A percentile compares a stretch with the other conserved stretches of the same genome.
phyloP scores from a whole-genome alignment of 331 rosid genomes.

The Stylosanthes scabra region DNA sequence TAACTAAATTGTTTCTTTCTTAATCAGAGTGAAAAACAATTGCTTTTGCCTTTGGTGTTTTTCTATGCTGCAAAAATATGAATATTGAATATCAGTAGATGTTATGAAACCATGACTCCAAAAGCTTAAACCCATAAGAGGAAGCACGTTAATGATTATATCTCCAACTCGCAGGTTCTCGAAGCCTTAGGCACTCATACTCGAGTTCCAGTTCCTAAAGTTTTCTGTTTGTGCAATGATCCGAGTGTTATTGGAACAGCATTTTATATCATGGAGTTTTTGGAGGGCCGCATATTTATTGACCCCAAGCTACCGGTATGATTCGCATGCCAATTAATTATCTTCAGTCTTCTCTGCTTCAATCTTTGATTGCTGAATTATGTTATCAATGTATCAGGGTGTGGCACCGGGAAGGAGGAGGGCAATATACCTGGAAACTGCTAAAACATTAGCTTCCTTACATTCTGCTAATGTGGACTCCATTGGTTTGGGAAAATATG shows the following conservation, averaged over 20 bases:
- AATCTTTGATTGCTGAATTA: slow-evolving; percentile 38
- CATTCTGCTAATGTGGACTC: slow-evolving; percentile 79
- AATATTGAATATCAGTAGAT: no score
- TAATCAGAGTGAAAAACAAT: background rate
- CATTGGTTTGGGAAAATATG: slow-evolving; percentile 82
- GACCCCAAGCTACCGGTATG: slow-evolving; percentile 84
- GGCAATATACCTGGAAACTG: slow-evolving; percentile 69
- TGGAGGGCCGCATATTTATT: slow-evolving; percentile 90
- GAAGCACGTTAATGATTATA: no score
- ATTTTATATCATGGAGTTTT: slow-evolving; percentile 92
- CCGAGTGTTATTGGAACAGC: slow-evolving; percentile 76
- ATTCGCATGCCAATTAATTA: slow-evolving; percentile 16
- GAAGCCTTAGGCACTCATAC: slow-evolving; percentile 74
- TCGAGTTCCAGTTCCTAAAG: slow-evolving; percentile 86
- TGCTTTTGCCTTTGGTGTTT: background rate
- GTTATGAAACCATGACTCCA: no score
- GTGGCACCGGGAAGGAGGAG: slow-evolving; percentile 67
- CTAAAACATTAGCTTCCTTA: slow-evolving; percentile 69
- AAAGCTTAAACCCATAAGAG: no score
- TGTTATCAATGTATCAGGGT: slow-evolving; percentile 57
- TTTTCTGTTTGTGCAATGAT: slow-evolving; percentile 83
- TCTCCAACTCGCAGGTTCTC: slow-evolving; percentile 64
- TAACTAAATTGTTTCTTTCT: background rate
- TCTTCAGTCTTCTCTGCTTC: slow-evolving; percentile 13
- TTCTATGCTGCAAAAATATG: no score